These are phyloP conservation scores for Beauveria varroae DNA, from an alignment of 2,329 filamentous ascomycete genomes.

Conservation along the genomic window DNA sequence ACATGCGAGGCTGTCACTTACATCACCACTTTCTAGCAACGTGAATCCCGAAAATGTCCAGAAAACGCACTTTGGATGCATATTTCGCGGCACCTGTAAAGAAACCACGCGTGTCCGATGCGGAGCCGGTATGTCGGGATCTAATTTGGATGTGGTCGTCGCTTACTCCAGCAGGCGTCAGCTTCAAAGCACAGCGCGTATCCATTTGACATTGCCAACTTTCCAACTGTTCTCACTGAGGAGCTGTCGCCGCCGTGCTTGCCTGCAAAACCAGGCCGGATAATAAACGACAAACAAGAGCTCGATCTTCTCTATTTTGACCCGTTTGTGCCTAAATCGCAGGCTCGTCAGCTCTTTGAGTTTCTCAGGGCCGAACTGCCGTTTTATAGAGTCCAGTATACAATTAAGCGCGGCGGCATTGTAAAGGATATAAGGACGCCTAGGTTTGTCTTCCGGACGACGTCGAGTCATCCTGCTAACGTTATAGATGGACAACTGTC, in stretches of 20 bases:
- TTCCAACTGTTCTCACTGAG: conserved; percentile 31
- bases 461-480: background rate
- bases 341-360: conserved; percentile 54
- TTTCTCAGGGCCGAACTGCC: conserved; percentile 65
- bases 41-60: conserved; percentile 21
- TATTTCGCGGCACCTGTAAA: conserved; percentile 54
- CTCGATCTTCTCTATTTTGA: conserved; percentile 70
- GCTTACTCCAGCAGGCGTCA: conserved; percentile 15
- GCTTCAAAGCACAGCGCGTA: conserved; percentile 38
- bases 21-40: background rate
- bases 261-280: conserved; percentile 44
- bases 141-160: background rate
- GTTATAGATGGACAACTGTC: conserved; percentile 42
- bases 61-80: conserved; percentile 58
- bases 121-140: background rate
- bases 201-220: conserved; percentile 40
- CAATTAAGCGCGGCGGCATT: conserved; percentile 56
- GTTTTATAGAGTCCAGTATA: conserved; percentile 70
- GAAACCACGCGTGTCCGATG: conserved; percentile 17
- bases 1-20: conserved; percentile 1
- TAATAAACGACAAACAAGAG: conserved; percentile 60
- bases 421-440: conserved; percentile 54
- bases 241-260: conserved; percentile 34
- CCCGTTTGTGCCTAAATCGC: conserved; percentile 56
- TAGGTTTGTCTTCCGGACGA: conserved; percentile 24